Evolutionary conservation across 2,329 filamentous ascomycete genomes (phyloP).

Genomic region (Trichoderma sp.): DNA sequence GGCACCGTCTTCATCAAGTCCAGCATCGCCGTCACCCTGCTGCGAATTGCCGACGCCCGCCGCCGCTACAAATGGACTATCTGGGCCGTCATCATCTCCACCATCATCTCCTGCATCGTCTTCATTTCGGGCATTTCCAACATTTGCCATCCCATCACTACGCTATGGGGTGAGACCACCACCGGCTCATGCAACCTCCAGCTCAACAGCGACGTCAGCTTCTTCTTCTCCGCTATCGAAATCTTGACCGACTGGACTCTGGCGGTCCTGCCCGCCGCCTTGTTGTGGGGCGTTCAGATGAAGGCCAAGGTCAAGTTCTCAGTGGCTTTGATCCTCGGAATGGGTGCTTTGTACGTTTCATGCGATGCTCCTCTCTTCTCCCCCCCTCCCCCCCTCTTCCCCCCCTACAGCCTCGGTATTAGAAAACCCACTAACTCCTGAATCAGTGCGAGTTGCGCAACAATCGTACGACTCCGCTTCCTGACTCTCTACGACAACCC

Average conservation of each 20-base stretch:
- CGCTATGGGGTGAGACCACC: constrained; percentile 21
- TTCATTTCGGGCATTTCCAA: constrained; percentile 23
- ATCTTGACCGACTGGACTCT: constrained; percentile 20
- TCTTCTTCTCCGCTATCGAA: constrained; percentile 22
- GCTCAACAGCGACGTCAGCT: constrained; percentile 21
- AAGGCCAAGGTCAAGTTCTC: constrained; percentile 21
- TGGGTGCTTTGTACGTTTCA: constrained; percentile 24
- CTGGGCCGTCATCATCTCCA: constrained; percentile 21
- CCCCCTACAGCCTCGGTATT: background rate
- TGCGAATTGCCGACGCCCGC: constrained; percentile 18
- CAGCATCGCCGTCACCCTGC: constrained; percentile 21
- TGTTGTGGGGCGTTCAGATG: constrained; percentile 20
- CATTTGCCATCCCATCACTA: constrained; percentile 25
- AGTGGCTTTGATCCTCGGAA: constrained; percentile 17
- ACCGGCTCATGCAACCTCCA: constrained; percentile 17
- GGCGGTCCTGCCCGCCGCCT: constrained; percentile 8
- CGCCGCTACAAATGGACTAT: constrained; percentile 19
- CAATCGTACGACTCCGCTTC: constrained; percentile 23
- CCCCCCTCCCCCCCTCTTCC: background rate
- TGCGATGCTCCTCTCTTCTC: background rate
- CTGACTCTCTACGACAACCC: constrained; percentile 22
- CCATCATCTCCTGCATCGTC: constrained; percentile 17
- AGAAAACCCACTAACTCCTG: constrained; percentile 7
- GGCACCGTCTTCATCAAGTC: constrained; percentile 22
- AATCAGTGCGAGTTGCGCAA: constrained; percentile 22